A percentile compares a stretch with the other conserved stretches of the same genome.
Conservation (phyloP, 768 basidiomycete genomes). For the Tulasnella calospora region DNA sequence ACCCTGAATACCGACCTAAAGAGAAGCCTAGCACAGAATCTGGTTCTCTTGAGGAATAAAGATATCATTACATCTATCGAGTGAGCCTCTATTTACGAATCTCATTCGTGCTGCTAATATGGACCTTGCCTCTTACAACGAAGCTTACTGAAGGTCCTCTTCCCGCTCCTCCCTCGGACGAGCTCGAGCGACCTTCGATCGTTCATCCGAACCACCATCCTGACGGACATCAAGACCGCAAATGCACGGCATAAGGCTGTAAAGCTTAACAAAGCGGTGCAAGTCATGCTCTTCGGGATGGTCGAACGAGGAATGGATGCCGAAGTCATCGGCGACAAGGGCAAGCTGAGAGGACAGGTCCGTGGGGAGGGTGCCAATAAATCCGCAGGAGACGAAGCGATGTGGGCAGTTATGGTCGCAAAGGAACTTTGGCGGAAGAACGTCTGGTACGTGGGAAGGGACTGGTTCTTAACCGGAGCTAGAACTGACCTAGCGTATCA, state of each 20-base stretch:
- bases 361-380: constrained; percentile 35
- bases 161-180: constrained; percentile 91
- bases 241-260: constrained; percentile 87
- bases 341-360: constrained; percentile 52
- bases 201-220: constrained; percentile 87
- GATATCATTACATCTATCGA: constrained; percentile 87
- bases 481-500: constrained; percentile 1
- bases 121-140: background rate
- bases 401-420: constrained; percentile 94
- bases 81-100: constrained; percentile 46
- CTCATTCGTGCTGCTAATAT: background rate
- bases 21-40: constrained; percentile 78
- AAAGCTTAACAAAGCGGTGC: constrained; percentile 92
- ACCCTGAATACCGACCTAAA: constrained; percentile 73
- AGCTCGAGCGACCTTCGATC: constrained; percentile 77
- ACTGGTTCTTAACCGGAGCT: background rate
- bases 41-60: constrained; percentile 91
- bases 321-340: constrained; percentile 79
- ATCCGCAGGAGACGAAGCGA: constrained; percentile 70
- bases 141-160: constrained; percentile 85
- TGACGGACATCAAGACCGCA: constrained; percentile 87
- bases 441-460: constrained; percentile 53
- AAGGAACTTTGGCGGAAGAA: constrained; percentile 93
- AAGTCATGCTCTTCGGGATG: constrained; percentile 94
- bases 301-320: constrained; percentile 86